Percentiles rank a stretch among this genome's conserved stretches.
These are phyloP conservation scores for Erythrophleum ivorense DNA, from an alignment of 331 rosid species.

Conservation along the genomic window DNA sequence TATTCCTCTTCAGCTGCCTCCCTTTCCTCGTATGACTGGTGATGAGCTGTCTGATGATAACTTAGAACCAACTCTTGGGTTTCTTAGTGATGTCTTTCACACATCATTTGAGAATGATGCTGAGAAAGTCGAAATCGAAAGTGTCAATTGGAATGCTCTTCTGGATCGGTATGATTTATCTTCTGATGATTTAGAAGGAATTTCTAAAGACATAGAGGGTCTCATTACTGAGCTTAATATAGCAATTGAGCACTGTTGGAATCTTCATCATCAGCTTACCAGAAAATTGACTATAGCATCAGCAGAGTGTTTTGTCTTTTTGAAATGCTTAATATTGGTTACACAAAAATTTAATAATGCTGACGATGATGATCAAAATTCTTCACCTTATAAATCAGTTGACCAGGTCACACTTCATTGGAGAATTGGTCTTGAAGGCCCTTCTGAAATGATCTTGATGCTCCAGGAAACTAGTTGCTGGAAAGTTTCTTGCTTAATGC, in stretches of 20 bases:
- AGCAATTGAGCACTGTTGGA: constrained; percentile 79
- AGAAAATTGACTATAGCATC: constrained; percentile 64
- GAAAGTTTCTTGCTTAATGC: constrained; percentile 85
- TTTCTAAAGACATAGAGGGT: constrained; percentile 63
- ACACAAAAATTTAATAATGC: constrained; percentile 46
- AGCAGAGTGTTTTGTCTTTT: constrained; percentile 73
- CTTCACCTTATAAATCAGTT: constrained; percentile 50
- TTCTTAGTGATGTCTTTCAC: constrained; percentile 60
- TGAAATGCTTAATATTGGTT: constrained; percentile 65
- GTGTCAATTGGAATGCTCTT: constrained; percentile 33
- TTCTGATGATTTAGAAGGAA: constrained; percentile 67
- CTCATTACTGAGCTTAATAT: constrained; percentile 70
- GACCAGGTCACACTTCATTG: constrained; percentile 58
- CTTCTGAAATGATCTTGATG: constrained; percentile 58
- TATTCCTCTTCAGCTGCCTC: constrained; percentile 56
- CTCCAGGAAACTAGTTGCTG: constrained; percentile 86
- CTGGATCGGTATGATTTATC: constrained; percentile 45
- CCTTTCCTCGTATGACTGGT: constrained; percentile 40
- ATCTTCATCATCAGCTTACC: constrained; percentile 80
- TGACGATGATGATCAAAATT: constrained; percentile 66
- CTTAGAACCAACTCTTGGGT: constrained; percentile 58
- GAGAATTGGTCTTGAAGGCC: constrained; percentile 70
- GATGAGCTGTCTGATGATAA: constrained; percentile 49
- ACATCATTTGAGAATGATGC: constrained; percentile 43
- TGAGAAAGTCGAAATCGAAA: constrained; percentile 46